phyloP scores from a whole-genome alignment of 805 yeast species.

The Sporopachydermia quercuum region DNA sequence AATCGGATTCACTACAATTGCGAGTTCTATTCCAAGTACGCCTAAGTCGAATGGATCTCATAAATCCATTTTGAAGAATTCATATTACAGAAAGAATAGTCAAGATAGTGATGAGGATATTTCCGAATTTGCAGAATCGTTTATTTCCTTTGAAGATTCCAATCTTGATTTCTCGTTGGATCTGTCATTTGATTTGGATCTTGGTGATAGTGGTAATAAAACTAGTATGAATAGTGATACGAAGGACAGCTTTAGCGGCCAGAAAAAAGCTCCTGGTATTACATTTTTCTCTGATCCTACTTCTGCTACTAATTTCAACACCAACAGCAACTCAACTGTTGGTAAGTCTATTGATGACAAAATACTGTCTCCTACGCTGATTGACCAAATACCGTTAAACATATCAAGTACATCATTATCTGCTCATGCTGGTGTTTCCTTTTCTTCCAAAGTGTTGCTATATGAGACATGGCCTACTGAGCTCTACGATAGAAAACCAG shows the following conservation, averaged over 20 bases:
- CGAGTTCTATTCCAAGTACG: no score
- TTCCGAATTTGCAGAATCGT: not conserved
- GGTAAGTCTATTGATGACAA: not conserved
- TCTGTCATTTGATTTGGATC: not conserved
- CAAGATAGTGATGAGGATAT: not conserved
- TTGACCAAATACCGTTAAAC: not conserved
- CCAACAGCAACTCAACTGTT: not conserved
- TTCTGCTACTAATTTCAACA: not conserved
- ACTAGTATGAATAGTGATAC: no score
- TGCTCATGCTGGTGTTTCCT: slow-evolving; percentile 27
- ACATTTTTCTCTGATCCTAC: not conserved
- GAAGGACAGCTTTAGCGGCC: no score
- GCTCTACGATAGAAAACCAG: slow-evolving; percentile 90
- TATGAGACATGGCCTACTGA: slow-evolving; percentile 73
- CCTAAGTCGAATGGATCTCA: not conserved
- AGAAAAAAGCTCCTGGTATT: no score
- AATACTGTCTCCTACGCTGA: not conserved
- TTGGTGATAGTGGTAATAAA: not conserved
- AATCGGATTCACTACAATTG: no score
- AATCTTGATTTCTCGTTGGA: not conserved
- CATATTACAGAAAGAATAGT: not conserved
- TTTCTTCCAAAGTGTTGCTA: slow-evolving; percentile 69
- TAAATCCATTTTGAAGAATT: not conserved
- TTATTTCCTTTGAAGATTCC: not conserved
- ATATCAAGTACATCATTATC: not conserved